Evolutionary conservation across 2,329 filamentous ascomycete genomes (phyloP), one percentile per base, ranked within the genome.

Genomic region (Monosporascus sp.): DNA sequence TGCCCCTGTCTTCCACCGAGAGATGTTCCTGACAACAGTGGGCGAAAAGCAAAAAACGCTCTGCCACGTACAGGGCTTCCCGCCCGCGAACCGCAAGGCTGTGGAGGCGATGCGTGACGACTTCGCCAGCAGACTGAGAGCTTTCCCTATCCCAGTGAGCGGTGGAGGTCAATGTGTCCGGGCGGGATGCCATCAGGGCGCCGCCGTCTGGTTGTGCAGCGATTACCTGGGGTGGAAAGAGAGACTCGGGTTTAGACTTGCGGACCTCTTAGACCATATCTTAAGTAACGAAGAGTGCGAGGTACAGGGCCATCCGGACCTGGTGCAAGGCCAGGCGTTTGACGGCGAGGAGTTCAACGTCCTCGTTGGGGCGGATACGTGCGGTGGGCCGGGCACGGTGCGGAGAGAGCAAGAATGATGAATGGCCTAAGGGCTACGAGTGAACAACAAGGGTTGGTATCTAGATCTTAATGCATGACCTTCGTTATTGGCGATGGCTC

Each of bases 151-250:
- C 35, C 9, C 31, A 20, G 18, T 6, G 54, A 14, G 20, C 48
- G 5, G 51, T 44, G 9, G 26, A 38, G 17, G 51, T 44, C 38
- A 35, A 3, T 58, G 56, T 31, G 49, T 50, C 15, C 47, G 51
- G 22, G 22, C 52, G 3, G 50, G 49, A 3, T 58, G 56, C 20
- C 18, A 45, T 11, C 37, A 31, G 17, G 49, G 46, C 3, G 44
- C 54, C 17, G 54, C 54, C 17, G n/a, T 58, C 9, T 56, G 51
- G 49, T 51, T 54, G 24, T 58, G 56, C 41, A 56, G 54, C n/a
- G 56, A 58, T 14, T 54, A 56, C n/a, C 9, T 52, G 3, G 14
- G 20, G 11, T 48, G 38, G 54, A 52, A 49, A 38, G 18, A 51
- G 35, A n/a, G 38, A 22, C 41, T 43, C 14, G 54, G 51, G 37